These are phyloP conservation scores for Takashimella koratensis DNA, from an alignment of 1,284 basidiomycete species.

Conservation along the genomic window DNA sequence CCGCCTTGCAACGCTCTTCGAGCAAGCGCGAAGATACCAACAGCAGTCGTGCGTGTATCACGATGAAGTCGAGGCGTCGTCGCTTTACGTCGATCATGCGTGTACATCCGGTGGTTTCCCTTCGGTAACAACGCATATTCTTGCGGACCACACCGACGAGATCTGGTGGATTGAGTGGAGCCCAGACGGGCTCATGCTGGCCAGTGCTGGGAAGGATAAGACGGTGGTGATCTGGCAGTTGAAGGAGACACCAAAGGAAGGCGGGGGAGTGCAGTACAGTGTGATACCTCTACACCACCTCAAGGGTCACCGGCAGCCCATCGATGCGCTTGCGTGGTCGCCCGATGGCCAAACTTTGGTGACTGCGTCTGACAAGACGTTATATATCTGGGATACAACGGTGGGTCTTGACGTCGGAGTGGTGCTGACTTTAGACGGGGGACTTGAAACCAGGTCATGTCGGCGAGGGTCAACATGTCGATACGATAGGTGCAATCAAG, in stretches of 20 bases:
- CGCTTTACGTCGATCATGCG: conserved; percentile 79
- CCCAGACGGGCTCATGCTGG: conserved; percentile 77
- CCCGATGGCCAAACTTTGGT: conserved; percentile 76
- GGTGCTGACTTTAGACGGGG: conserved; percentile 27
- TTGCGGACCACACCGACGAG: conserved; percentile 84
- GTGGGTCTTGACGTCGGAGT: conserved; percentile 50
- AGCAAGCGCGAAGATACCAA: conserved; percentile 81
- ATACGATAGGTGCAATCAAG: conserved; percentile 78
- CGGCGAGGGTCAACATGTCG: conserved; percentile 56
- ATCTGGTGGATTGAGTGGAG: conserved; percentile 97
- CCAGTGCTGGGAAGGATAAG: conserved; percentile 82
- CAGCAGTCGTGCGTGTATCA: conserved; percentile 74
- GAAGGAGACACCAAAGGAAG: conserved; percentile 40
- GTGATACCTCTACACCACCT: conserved; percentile 40
- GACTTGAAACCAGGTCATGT: conserved; percentile 11
- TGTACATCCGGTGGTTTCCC: conserved; percentile 82
- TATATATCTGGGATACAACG: conserved; percentile 83
- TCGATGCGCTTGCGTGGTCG: conserved; percentile 85
- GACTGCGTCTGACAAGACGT: conserved; percentile 70
- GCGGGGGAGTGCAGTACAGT: conserved; percentile 20
- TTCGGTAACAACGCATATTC: conserved; percentile 71
- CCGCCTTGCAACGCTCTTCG: conserved; percentile 76
- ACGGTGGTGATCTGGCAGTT: conserved; percentile 85
- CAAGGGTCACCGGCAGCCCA: conserved; percentile 69
- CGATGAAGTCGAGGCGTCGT: conserved; percentile 61